These are phyloP conservation scores for Polymyxa betae DNA, from an alignment of 208 protist species.

Conservation along the genomic window DNA sequence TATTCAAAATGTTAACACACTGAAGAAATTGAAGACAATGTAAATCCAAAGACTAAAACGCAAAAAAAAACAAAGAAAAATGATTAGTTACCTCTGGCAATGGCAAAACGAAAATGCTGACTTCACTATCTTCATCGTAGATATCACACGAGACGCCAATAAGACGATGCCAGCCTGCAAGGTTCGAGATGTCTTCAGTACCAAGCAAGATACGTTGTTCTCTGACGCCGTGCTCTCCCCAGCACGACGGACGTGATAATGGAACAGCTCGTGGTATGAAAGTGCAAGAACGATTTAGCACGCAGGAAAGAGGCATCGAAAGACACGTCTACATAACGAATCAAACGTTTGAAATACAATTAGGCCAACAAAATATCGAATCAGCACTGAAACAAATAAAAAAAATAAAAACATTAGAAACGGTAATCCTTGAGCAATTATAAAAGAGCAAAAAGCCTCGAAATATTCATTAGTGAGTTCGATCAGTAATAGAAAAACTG, in stretches of 20 bases:
- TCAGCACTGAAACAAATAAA: too few relatives aligned
- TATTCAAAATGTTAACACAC: too few relatives aligned
- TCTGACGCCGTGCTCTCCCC: neutral
- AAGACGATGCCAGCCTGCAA: neutral
- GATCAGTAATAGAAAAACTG: too few relatives aligned
- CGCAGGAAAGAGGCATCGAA: neutral
- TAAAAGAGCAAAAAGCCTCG: too few relatives aligned
- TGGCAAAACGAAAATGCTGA: neutral
- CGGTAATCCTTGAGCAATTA: too few relatives aligned
- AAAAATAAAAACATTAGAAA: too few relatives aligned
- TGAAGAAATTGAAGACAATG: too few relatives aligned
- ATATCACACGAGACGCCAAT: neutral
- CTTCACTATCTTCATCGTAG: neutral
- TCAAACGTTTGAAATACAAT: too few relatives aligned
- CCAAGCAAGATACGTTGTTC: neutral
- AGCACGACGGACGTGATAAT: neutral
- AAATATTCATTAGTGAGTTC: too few relatives aligned
- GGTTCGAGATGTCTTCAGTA: neutral
- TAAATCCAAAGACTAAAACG: neutral
- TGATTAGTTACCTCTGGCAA: neutral
- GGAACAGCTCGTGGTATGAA: neutral
- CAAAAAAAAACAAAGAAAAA: neutral
- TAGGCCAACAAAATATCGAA: too few relatives aligned
- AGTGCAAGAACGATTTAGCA: neutral
- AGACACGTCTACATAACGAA: neutral